A percentile compares a stretch with the other conserved stretches of the same genome.
These are phyloP conservation scores for Trypanosoma melophagium DNA, from an alignment of 208 protist species.

Conservation along the genomic window DNA sequence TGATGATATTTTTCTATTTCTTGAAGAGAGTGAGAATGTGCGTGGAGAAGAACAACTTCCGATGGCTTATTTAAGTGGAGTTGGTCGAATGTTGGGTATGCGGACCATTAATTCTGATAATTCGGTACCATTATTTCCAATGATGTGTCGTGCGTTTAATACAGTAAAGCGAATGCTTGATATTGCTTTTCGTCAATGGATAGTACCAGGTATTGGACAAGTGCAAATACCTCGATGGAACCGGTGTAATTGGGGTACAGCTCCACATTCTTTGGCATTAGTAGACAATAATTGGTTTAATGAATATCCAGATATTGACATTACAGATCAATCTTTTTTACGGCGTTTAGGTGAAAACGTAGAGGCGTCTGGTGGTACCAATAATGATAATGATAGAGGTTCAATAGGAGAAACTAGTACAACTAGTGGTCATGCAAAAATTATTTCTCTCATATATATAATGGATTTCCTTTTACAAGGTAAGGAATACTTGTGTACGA, in stretches of 20 bases:
- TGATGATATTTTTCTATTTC: background rate
- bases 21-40: background rate
- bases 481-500: slow-evolving; percentile 26
- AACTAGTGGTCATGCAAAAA: background rate
- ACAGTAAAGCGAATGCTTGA: background rate
- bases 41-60: background rate
- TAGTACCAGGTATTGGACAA: background rate
- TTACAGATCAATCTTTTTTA: too few relatives aligned
- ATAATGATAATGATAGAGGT: slow-evolving; percentile 1
- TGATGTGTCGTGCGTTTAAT: slow-evolving; percentile 3
- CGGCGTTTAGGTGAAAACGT: too few relatives aligned
- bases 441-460: slow-evolving; percentile 24
- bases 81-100: too few relatives aligned
- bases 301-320: background rate
- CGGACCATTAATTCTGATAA: too few relatives aligned
- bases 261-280: too few relatives aligned
- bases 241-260: slow-evolving; percentile 10
- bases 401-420: slow-evolving; percentile 7
- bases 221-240: slow-evolving; percentile 26
- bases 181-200: slow-evolving; percentile 20
- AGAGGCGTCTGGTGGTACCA: background rate
- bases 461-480: slow-evolving; percentile 30
- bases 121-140: background rate
- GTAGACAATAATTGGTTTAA: slow-evolving; percentile 5
- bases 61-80: too few relatives aligned